These are phyloP conservation scores for Artemisia tridentata DNA, from an alignment of 129 eudicot species.

Conservation along the genomic window DNA sequence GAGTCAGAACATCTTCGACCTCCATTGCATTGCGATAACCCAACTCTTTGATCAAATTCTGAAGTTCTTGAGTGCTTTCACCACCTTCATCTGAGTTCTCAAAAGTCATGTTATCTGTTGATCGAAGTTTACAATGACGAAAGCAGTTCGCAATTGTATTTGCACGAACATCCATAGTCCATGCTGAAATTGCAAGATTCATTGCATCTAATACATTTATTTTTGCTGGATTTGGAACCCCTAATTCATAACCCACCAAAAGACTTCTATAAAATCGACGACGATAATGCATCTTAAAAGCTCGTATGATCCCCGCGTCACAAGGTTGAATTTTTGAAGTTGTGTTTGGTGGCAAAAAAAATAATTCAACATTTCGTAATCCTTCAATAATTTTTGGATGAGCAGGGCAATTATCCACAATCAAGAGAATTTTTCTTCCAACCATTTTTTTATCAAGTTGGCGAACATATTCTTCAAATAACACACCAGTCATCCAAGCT, in stretches of 20 bases:
- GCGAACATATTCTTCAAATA: no score
- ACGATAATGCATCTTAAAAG: constrained; percentile 32
- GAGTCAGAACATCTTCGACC: no score
- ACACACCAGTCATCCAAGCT: no score
- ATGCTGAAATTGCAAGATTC: constrained; percentile 30
- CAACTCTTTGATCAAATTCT: no score
- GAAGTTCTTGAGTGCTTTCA: no score
- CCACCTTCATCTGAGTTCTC: constrained; percentile 29
- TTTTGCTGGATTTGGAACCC: neutral
- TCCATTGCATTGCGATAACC: no score
- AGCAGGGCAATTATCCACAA: constrained; percentile 21
- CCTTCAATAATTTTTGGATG: constrained; percentile 34
- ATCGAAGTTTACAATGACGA: constrained; percentile 32
- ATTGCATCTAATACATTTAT: constrained; percentile 34
- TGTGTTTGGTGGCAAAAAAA: no score
- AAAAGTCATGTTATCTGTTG: constrained; percentile 31
- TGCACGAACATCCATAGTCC: constrained; percentile 30
- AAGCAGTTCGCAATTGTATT: constrained; percentile 27
- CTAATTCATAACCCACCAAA: constrained; percentile 18
- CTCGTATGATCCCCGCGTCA: constrained; percentile 31
- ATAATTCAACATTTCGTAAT: constrained; percentile 25
- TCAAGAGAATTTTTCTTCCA: constrained; percentile 4
- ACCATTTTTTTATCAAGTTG: neutral
- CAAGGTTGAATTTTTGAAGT: constrained; percentile 34
- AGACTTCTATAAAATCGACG: constrained; percentile 17